Evolutionary conservation across 495 filamentous ascomycete species (phyloP), one percentile per base, ranked within the genome.

Genomic region (Chaetomium tenue): DNA sequence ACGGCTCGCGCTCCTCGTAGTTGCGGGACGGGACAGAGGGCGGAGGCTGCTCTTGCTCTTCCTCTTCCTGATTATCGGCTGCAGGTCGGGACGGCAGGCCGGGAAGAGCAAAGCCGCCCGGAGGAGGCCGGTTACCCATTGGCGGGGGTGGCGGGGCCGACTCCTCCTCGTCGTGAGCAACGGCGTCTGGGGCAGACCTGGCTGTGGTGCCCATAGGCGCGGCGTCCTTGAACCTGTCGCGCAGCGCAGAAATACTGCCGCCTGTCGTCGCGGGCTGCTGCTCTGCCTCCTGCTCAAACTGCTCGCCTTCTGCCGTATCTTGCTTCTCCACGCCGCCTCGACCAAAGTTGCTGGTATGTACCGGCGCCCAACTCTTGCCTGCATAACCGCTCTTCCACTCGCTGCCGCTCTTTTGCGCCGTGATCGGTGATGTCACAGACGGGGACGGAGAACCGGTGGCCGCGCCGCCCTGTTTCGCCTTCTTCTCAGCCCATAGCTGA

Each of bases 401-500:
- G 40, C 82, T 82, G 46, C 89, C 91, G 70, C 89, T 92, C 46
- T 75, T 77, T 71, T 96, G 91, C 50, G 79, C 79, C 33, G 79
- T 74, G 42, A 92, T 76, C 0, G 88, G 82, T 25, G 87, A 76
- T 1, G 85, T 70, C 9, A 69, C 11, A 46, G 77, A 71, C 26
- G 76, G 72, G 0, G 75, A 69, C 37, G 74, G 76, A 22, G 79
- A 73, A 52, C 79, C 79, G 7, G 69, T 68, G 52, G 79, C 78
- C 39, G 74, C 66, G 28, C 87, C 89, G 22, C 88, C 82, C 71
- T 96, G 89, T 59, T 86, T 85, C 26, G 89, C 91, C 79, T 97
- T 98, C 76, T 90, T 95, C 77, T 99, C 94, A 0, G 93, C 93
- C 94, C 94, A 99, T 20, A 96, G 74, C 72, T 99, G 94, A 25